phyloP scores from a whole-genome alignment of 2,329 filamentous ascomycete species.

The Colletotrichum kahawae region DNA sequence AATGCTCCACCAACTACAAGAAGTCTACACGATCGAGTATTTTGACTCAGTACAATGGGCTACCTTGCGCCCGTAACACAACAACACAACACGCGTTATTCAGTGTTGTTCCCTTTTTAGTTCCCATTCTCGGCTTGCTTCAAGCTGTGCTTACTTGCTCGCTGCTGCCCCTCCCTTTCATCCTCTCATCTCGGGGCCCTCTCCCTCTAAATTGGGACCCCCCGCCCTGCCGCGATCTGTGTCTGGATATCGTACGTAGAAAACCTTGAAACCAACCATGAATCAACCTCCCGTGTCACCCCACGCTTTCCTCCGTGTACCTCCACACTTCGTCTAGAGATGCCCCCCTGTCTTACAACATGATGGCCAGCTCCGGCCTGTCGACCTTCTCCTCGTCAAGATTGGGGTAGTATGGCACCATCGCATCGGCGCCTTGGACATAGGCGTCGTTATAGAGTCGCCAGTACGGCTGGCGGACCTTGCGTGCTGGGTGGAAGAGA shows the following conservation, averaged over 20 bases:
- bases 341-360: constrained; percentile 62
- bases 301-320: neutral
- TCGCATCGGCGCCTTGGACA: constrained; percentile 88
- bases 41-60: constrained; percentile 21
- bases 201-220: neutral
- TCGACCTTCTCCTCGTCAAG: constrained; percentile 81
- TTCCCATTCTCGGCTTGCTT: neutral
- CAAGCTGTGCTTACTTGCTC: neutral
- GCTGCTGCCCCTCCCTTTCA: neutral
- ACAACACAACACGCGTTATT: neutral
- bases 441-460: constrained; percentile 96
- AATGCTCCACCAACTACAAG: neutral
- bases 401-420: constrained; percentile 95
- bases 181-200: neutral
- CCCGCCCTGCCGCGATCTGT: neutral
- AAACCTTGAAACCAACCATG: neutral
- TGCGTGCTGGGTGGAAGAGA: constrained; percentile 93
- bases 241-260: neutral
- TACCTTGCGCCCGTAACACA: constrained; percentile 2
- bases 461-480: constrained; percentile 96
- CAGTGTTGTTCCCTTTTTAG: neutral
- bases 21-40: constrained; percentile 14
- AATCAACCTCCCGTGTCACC: neutral
- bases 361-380: constrained; percentile 81
- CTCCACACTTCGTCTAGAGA: neutral